phyloP scores from a whole-genome alignment of 1,139 yeast genomes.

The Saccharomycopsis crataegensis region DNA sequence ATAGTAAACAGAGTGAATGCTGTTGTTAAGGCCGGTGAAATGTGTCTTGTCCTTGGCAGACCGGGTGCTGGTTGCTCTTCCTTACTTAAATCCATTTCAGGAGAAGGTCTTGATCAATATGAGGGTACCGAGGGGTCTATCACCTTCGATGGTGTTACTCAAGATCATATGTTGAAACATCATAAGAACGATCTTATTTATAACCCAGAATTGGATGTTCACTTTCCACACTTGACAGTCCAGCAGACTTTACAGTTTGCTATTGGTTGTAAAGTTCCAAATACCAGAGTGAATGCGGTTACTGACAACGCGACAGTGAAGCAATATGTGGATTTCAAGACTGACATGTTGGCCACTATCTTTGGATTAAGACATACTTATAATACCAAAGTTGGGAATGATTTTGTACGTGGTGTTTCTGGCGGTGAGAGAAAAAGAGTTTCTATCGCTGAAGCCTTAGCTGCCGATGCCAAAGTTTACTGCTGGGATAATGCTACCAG shows the following conservation, averaged over 20 bases:
- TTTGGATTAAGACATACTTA: slow-evolving; percentile 37
- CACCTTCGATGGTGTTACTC: slow-evolving; percentile 39
- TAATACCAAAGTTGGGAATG: slow-evolving; percentile 37
- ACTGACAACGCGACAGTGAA: slow-evolving; percentile 29
- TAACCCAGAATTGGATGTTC: slow-evolving; percentile 42
- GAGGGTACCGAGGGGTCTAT: slow-evolving; percentile 23
- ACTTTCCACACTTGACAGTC: slow-evolving; percentile 42
- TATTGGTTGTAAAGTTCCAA: slow-evolving; percentile 29
- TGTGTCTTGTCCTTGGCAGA: slow-evolving; percentile 45
- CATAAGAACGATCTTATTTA: slow-evolving; percentile 53
- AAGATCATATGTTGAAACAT: slow-evolving; percentile 35
- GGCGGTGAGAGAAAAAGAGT: slow-evolving; percentile 42
- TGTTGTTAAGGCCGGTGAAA: slow-evolving; percentile 42
- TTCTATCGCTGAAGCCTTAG: slow-evolving; percentile 41
- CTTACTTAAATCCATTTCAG: slow-evolving; percentile 41
- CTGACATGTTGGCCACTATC: slow-evolving; percentile 32
- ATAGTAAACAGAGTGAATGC: slow-evolving; percentile 31
- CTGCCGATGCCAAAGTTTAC: slow-evolving; percentile 41
- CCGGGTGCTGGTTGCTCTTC: slow-evolving; percentile 56
- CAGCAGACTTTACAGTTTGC: slow-evolving; percentile 38
- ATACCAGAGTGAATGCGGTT: slow-evolving; percentile 25
- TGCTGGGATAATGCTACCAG: slow-evolving; percentile 49
- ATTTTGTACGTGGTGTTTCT: slow-evolving; percentile 37
- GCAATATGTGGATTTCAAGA: slow-evolving; percentile 29
- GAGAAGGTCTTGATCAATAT: slow-evolving; percentile 34